Percentiles rank a stretch among this genome's conserved stretches.
phyloP scores from a whole-genome alignment of 1,284 basidiomycete genomes.

The Xanthoconium separans region DNA sequence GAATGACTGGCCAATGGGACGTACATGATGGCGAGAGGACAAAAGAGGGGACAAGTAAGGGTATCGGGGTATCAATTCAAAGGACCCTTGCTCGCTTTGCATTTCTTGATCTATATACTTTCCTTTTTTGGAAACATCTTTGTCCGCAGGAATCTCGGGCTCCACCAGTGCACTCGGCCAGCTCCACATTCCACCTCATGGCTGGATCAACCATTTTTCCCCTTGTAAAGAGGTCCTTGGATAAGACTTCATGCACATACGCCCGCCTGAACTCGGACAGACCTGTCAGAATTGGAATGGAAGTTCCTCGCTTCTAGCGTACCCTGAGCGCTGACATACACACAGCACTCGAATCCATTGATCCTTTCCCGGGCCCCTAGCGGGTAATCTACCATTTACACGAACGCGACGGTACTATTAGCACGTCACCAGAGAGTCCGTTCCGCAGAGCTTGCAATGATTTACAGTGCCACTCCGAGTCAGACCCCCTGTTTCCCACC shows the following conservation, averaged over 20 bases:
- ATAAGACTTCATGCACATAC: too few species aligned
- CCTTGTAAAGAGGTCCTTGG: not conserved
- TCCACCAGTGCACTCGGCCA: not conserved
- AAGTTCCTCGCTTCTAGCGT: conserved; percentile 15
- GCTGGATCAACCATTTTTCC: not conserved
- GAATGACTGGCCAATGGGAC: not conserved
- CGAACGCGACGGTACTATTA: too few species aligned
- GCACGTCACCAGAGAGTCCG: too few species aligned
- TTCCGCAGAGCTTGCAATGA: too few species aligned
- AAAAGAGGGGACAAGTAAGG: too few species aligned
- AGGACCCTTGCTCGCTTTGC: conserved; percentile 6
- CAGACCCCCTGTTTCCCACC: too few species aligned
- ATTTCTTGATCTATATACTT: conserved; percentile 8
- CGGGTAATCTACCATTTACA: too few species aligned
- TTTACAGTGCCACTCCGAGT: too few species aligned
- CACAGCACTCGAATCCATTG: too few species aligned
- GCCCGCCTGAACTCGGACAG: not conserved
- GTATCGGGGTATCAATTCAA: not conserved
- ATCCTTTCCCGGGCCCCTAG: too few species aligned
- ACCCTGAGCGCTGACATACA: not conserved
- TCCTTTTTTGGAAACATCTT: conserved; percentile 12
- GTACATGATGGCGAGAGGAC: conserved; percentile 21
- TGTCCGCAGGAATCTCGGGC: not conserved
- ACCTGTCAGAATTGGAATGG: conserved; percentile 12
- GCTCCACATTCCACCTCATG: not conserved